phyloP scores from a whole-genome alignment of 1,284 basidiomycete species.

The Mycena citricolor region DNA sequence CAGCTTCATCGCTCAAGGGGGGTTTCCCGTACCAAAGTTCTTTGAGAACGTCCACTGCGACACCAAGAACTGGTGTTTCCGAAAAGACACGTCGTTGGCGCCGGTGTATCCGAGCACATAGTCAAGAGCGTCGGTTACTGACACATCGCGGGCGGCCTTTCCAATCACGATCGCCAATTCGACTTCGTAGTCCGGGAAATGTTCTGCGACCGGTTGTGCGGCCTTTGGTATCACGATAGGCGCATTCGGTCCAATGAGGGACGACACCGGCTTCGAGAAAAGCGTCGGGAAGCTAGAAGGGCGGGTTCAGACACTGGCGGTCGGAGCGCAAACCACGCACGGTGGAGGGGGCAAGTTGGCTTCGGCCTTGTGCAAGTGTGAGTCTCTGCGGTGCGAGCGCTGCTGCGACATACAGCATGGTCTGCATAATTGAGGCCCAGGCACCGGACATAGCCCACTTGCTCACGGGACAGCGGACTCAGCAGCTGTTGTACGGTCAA shows the following conservation, averaged over 20 bases:
- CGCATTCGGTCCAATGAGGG: constrained; percentile 71
- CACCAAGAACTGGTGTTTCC: constrained; percentile 72
- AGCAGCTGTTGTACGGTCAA: constrained; percentile 73
- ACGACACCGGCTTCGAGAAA: constrained; percentile 77
- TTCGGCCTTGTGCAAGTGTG: constrained; percentile 49
- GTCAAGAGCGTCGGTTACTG: constrained; percentile 72
- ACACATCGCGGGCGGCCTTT: constrained; percentile 75
- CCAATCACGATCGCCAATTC: constrained; percentile 87
- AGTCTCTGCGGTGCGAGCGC: constrained; percentile 2
- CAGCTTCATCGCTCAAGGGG: not conserved
- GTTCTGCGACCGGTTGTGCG: constrained; percentile 68
- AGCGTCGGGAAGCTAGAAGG: constrained; percentile 60
- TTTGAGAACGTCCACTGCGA: constrained; percentile 88
- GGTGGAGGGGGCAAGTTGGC: constrained; percentile 60
- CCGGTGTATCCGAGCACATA: constrained; percentile 82
- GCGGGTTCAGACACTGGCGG: not conserved
- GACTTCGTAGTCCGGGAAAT: constrained; percentile 85
- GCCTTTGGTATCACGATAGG: constrained; percentile 67
- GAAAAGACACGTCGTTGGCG: constrained; percentile 80
- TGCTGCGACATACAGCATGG: constrained; percentile 61
- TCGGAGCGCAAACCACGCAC: constrained; percentile 38
- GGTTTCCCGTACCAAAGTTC: constrained; percentile 57
- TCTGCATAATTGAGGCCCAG: constrained; percentile 81
- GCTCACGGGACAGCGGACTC: constrained; percentile 63
- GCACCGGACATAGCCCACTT: constrained; percentile 72